phyloP scores from a whole-genome alignment of 2,329 filamentous ascomycete species.

The Fusarium marasasianum region DNA sequence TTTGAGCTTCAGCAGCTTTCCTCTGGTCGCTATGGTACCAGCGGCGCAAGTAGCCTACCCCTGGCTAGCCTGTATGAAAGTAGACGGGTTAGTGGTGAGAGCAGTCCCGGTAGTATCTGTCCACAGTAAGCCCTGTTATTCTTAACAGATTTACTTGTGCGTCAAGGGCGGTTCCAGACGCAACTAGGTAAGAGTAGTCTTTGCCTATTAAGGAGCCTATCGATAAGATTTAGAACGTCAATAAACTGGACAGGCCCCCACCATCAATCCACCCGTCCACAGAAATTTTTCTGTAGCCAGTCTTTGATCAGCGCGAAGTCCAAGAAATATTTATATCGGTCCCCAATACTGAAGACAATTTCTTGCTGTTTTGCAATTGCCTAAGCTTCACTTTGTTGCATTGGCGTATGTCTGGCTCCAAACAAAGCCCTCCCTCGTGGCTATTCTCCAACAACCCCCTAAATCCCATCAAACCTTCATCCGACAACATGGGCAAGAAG shows the following conservation, averaged over 20 bases:
- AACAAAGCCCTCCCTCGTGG: slow-evolving; percentile 51
- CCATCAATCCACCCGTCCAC: slow-evolving; percentile 27
- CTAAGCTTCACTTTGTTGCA: neutral
- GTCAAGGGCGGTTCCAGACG: neutral
- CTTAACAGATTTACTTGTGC: neutral
- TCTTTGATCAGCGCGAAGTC: slow-evolving; percentile 9
- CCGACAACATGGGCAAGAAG: slow-evolving; percentile 49
- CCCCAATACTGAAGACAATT: neutral
- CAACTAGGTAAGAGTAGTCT: neutral
- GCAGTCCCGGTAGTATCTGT: fast-evolving
- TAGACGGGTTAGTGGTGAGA: neutral
- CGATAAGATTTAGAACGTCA: slow-evolving; percentile 28
- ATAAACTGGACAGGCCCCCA: slow-evolving; percentile 39
- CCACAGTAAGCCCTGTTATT: no score
- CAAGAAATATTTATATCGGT: slow-evolving; percentile 24
- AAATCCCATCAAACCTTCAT: slow-evolving; percentile 30
- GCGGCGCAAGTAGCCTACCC: neutral
- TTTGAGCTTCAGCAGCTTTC: neutral
- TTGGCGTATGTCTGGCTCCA: slow-evolving; percentile 48
- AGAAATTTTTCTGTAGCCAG: slow-evolving; percentile 40
- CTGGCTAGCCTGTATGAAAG: neutral
- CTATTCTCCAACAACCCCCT: slow-evolving; percentile 55
- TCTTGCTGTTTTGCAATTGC: slow-evolving; percentile 8
- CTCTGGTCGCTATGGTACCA: slow-evolving; percentile 13
- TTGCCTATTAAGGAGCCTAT: neutral